phyloP scores from a whole-genome alignment of 352 stramenopile species.

The Phytopythium ostracodes region DNA sequence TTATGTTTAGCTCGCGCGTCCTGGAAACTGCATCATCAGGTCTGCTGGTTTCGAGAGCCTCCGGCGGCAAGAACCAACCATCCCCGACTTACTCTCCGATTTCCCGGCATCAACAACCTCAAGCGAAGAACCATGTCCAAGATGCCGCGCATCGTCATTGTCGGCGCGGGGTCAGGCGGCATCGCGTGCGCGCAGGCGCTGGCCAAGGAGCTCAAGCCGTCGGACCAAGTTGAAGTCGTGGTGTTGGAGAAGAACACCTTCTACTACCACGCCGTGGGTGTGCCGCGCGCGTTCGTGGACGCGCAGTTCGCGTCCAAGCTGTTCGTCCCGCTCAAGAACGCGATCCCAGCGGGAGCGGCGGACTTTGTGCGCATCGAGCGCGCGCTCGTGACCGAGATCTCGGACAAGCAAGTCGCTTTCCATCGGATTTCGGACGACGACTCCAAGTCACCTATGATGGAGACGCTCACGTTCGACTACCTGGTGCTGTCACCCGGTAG shows the following conservation, averaged over 20 bases:
- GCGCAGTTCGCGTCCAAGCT: slow-evolving; percentile 24
- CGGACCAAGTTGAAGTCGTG: slow-evolving; percentile 26
- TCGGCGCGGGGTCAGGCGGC: slow-evolving; percentile 28
- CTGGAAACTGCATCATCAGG: neutral
- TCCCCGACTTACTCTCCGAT: neutral
- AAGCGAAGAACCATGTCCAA: neutral
- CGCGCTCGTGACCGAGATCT: slow-evolving; percentile 22
- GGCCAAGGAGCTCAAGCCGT: slow-evolving; percentile 14
- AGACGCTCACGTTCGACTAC: slow-evolving; percentile 33
- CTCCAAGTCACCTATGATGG: slow-evolving; percentile 5
- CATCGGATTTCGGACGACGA: slow-evolving; percentile 17
- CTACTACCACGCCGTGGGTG: slow-evolving; percentile 31
- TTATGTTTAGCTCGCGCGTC: neutral
- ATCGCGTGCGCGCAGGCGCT: slow-evolving; percentile 30
- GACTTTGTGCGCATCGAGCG: slow-evolving; percentile 21
- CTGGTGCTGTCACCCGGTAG: slow-evolving; percentile 33
- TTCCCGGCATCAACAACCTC: neutral
- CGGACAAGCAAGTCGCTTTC: slow-evolving; percentile 19
- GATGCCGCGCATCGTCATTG: slow-evolving; percentile 26
- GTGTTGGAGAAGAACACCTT: slow-evolving; percentile 38
- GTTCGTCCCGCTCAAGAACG: slow-evolving; percentile 34
- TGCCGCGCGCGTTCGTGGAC: slow-evolving; percentile 33
- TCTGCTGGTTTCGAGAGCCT: neutral
- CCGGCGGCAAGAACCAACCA: no score
- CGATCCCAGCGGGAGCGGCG: slow-evolving; percentile 13